Evolutionary conservation across 2,329 filamentous ascomycete species (phyloP), one percentile per base, ranked within the genome.

Genomic region (Ophiosphaerella narmari): DNA sequence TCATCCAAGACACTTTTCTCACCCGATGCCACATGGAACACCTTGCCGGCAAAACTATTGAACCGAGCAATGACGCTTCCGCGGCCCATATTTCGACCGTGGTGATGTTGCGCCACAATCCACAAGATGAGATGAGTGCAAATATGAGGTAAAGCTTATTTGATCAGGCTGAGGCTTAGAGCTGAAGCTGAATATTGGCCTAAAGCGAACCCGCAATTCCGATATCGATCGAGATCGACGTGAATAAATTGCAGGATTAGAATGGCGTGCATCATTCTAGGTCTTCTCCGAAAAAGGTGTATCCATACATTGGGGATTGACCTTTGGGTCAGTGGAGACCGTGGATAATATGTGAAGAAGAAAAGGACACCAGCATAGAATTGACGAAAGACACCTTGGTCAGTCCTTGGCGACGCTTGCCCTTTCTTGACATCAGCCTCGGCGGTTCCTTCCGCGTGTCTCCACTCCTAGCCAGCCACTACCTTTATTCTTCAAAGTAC

Each of bases 191-290:
- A 40, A 68, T 73, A 68, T 73, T 59, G 67, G 69, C 70, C 66
- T 71, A 72, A 73, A 73, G 70, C 70, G 70, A 73, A 73, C 65
- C 70, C 65, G 59, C 57, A 67, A 63, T 63, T 65, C 69, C 67
- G 55, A 72, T 60, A 68, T 57, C 61, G 58, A 66, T 67, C 55
- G 41, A 59, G 61, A 66, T 65, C 67, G 63, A 66, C 67, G 67
- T 54, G 60, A 52, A 45, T 58, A 60, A 72, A 57, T 65, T 63
- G 66, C 67, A 72, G 70, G 65, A 73, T 73, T 73, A 73, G 69
- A 73, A 72, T 59, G 65, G 70, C 68, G 50, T 66, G 62, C 62
- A 44, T 72, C 63, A 36, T 41, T 73, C 68, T 73, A 51, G 70
- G 70, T 72, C 62, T 65, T 54, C 62, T 59, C 61, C 54, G 56